Base-by-base conservation (phyloP, 1,139 yeast species). In the Sugiyamaella novakii region DNA sequence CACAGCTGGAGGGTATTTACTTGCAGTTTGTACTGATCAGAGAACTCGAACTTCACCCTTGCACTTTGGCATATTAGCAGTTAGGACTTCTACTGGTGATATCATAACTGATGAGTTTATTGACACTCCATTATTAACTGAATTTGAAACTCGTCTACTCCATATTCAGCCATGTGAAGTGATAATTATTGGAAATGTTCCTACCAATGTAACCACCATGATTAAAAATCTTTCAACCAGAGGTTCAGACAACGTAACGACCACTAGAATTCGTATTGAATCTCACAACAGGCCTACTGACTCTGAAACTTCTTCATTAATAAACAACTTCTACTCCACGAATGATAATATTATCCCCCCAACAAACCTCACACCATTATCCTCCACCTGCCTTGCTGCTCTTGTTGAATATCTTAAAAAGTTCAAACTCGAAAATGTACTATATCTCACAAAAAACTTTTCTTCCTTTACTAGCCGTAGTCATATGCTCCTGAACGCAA, bases 161-260 rank as follows among this genome's bases (percentile, higher is more conserved):
- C 88, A 87, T 64, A 68, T 89, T 47, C 79, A 79, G 35, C 97
- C 98, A 0, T 76, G 82, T 37, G 98, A 92, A 62, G 70, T 89
- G 11, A 59, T 89, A 0, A 53, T 72, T 2, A 64, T 78, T 7
- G 77, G 75, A 15, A 60, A 67, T 1, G 49, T 73, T 1, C 62
- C 74, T 0, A 54, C 63, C 1, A 70, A 66, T 28, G 73, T 77
- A 0, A 47, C 48, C 12, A 65, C 61, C 30, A 64, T 64, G 22
- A 57, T 57, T 47, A 56, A 48, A 1, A 59, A 56, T 15, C 48
- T 58, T 3, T 46, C 54, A 8, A 31, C 36, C 19, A 22, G 39
- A 17, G 47, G 51, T 15, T 3, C 43, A 14, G 35, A 36, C 7
- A 25, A 22, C 8, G 17, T 14, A 22, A 14, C 7, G 7, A 12